These are phyloP conservation scores for Macrophomina pseudophaseolina DNA, from an alignment of 2,329 filamentous ascomycete genomes.

Conservation along the genomic window DNA sequence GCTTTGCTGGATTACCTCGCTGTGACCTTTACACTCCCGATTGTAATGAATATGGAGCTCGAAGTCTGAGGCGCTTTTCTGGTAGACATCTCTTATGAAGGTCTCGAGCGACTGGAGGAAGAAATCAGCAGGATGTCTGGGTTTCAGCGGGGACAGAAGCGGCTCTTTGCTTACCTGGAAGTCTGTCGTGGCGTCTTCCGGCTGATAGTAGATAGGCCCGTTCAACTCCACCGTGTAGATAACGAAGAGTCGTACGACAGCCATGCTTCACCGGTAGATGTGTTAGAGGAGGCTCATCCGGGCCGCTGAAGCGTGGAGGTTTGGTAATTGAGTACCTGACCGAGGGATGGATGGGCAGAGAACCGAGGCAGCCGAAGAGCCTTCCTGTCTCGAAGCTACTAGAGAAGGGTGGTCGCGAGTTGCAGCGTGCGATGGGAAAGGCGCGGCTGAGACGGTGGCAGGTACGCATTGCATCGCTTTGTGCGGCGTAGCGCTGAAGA, in stretches of 20 bases:
- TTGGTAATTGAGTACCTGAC: too few relatives aligned
- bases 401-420: too few relatives aligned
- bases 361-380: too few relatives aligned
- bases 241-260: not conserved
- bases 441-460: too few relatives aligned
- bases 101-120: not conserved
- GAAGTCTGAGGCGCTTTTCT: not conserved
- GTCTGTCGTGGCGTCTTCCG: not conserved
- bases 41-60: not conserved
- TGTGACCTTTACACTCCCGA: not conserved
- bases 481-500: too few relatives aligned
- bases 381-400: too few relatives aligned
- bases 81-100: not conserved
- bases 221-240: not conserved
- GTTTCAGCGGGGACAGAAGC: not conserved
- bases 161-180: not conserved
- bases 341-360: too few relatives aligned
- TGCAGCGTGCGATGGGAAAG: too few relatives aligned
- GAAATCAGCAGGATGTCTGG: not conserved
- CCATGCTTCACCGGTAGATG: too few relatives aligned
- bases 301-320: too few relatives aligned
- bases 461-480: too few relatives aligned
- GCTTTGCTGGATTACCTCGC: not conserved
- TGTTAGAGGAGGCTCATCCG: too few relatives aligned
- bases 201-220: not conserved